A percentile compares a stretch with the other conserved stretches of the same genome.
Evolutionary conservation across 2,329 filamentous ascomycete species (phyloP).

Genomic region (Claviceps monticola): DNA sequence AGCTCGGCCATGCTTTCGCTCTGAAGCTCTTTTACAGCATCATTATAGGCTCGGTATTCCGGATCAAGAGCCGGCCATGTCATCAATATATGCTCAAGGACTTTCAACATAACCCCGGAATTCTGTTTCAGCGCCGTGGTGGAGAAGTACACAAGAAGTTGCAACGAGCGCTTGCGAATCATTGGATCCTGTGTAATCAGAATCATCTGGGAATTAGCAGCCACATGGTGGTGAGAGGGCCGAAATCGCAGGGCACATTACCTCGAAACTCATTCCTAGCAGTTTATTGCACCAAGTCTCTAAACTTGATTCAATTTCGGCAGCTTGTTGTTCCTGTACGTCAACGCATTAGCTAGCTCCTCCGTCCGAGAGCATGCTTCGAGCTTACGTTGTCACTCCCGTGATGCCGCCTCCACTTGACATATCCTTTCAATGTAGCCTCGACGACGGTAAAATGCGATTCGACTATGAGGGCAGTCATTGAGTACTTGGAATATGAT

Average conservation of each 20-base stretch:
- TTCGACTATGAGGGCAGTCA: constrained; percentile 66
- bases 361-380: not conserved
- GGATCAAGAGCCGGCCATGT: constrained; percentile 64
- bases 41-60: constrained; percentile 61
- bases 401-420: constrained; percentile 50
- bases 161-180: constrained; percentile 67
- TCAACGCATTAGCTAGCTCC: not conserved
- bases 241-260: constrained; percentile 11
- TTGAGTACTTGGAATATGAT: constrained; percentile 54
- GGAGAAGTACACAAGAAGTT: constrained; percentile 73
- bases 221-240: not conserved
- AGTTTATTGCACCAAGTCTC: constrained; percentile 61
- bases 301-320: constrained; percentile 46
- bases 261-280: constrained; percentile 57
- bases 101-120: constrained; percentile 69
- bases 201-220: not conserved
- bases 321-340: constrained; percentile 33
- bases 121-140: constrained; percentile 67
- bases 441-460: constrained; percentile 84
- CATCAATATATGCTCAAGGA: constrained; percentile 81
- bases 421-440: constrained; percentile 75
- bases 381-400: constrained; percentile 17
- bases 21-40: constrained; percentile 82
- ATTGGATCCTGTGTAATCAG: constrained; percentile 50
- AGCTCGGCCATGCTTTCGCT: constrained; percentile 74